Conservation (phyloP, 148 eudicot genomes). For the Hydrangea macrophylla region DNA sequence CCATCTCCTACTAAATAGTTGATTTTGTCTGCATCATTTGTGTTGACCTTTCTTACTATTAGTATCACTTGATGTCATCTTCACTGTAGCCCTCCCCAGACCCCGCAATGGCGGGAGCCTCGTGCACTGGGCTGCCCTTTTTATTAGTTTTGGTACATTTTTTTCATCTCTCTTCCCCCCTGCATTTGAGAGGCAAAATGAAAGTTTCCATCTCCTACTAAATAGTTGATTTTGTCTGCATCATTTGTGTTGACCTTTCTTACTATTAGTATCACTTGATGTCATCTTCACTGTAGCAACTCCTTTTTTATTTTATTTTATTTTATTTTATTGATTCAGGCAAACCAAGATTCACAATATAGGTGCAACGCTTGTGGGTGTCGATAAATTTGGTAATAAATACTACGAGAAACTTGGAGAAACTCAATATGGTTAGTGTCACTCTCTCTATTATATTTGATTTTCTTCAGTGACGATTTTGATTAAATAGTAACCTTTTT, state of each 20-base stretch:
- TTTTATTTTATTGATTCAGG: slow-evolving; percentile 52
- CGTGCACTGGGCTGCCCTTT: too few species aligned
- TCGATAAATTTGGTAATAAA: slow-evolving; percentile 92
- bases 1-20: neutral
- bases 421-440: slow-evolving; percentile 70
- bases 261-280: neutral
- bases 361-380: slow-evolving; percentile 88
- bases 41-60: neutral
- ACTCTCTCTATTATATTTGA: slow-evolving; percentile 5
- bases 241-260: neutral
- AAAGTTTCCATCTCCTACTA: neutral
- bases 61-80: neutral
- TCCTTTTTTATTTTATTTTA: slow-evolving; percentile 7
- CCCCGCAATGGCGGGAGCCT: too few species aligned
- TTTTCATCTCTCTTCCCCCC: slow-evolving; percentile 1
- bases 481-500: too few species aligned
- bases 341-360: slow-evolving; percentile 96
- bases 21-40: neutral
- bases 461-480: neutral
- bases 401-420: slow-evolving; percentile 76
- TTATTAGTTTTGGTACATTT: neutral
- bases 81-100: neutral
- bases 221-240: neutral
- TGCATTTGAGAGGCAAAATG: neutral
- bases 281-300: neutral